Percentiles rank a stretch among this genome's conserved stretches.
phyloP scores from a whole-genome alignment of 2,329 filamentous ascomycete species.

The Colletotrichum cuscutae region DNA sequence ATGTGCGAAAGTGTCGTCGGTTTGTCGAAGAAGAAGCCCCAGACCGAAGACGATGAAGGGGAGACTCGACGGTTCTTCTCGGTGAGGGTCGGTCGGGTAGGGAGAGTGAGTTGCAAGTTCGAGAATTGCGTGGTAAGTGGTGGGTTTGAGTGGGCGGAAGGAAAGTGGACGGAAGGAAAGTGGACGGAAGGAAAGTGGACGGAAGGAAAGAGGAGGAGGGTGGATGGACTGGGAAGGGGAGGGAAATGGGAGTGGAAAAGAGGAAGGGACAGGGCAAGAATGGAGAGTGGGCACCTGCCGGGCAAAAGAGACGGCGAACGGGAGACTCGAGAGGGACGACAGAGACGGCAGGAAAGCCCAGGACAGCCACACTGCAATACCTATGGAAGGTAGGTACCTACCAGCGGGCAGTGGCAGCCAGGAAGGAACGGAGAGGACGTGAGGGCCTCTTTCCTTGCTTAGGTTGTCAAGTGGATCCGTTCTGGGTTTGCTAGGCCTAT shows the following conservation, averaged over 20 bases:
- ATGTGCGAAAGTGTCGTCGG: background rate
- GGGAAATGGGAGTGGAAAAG: constrained; percentile 5
- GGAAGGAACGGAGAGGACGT: background rate
- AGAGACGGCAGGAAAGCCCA: background rate
- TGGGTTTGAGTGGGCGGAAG: background rate
- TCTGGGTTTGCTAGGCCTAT: background rate
- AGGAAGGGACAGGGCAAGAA: constrained; percentile 4
- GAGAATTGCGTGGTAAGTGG: background rate
- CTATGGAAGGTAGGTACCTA: background rate
- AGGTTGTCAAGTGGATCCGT: background rate
- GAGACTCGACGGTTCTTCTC: constrained; percentile 16
- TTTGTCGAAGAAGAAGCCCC: background rate
- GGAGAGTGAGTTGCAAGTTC: background rate
- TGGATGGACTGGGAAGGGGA: background rate
- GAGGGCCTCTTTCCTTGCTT: background rate
- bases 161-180: constrained; percentile 1
- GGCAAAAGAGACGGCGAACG: constrained; percentile 15
- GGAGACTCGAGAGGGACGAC: background rate
- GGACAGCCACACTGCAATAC: background rate
- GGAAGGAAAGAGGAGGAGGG: background rate
- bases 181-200: background rate
- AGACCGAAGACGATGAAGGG: background rate
- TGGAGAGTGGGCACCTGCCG: background rate
- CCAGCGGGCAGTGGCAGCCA: background rate
- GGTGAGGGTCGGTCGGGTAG: constrained; percentile 26